Evolutionary conservation across 805 yeast species (phyloP).

Genomic region (Yamadazyma akitaensis): DNA sequence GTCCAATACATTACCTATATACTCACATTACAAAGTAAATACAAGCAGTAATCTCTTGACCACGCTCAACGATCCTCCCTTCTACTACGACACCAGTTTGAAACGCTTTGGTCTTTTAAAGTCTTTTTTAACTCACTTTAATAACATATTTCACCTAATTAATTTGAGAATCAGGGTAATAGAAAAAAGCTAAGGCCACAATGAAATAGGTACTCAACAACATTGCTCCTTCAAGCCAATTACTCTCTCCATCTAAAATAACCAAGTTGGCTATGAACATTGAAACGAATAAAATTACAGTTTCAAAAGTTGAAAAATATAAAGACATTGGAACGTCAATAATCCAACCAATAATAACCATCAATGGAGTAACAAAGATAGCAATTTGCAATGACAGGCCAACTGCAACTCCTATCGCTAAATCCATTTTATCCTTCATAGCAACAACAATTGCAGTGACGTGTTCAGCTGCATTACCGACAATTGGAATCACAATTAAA

Average conservation of each 20-base stretch:
- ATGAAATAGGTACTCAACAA: conserved; percentile 80
- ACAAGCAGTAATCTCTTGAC: too few relatives aligned
- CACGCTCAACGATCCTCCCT: too few relatives aligned
- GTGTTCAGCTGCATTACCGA: conserved; percentile 98
- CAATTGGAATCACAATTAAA: conserved; percentile 88
- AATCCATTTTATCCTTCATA: conserved; percentile 93
- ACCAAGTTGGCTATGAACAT: conserved; percentile 85
- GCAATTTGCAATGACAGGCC: conserved; percentile 97
- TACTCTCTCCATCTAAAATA: conserved; percentile 89
- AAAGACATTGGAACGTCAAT: conserved; percentile 89
- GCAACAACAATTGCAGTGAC: conserved; percentile 96
- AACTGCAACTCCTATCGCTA: conserved; percentile 94
- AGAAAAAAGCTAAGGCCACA: conserved; percentile 85
- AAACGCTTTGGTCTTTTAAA: too few relatives aligned
- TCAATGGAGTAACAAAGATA: conserved; percentile 89
- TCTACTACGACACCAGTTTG: too few relatives aligned
- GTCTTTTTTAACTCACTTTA: too few relatives aligned
- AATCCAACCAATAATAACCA: conserved; percentile 93
- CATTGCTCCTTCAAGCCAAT: conserved; percentile 97
- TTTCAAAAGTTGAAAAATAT: conserved; percentile 89
- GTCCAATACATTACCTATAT: too few relatives aligned
- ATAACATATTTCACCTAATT: background rate
- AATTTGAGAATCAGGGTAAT: conserved; percentile 62
- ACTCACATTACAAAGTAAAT: too few relatives aligned
- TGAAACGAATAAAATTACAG: conserved; percentile 85